These are phyloP conservation scores for Tardiomyces digboiensis DNA, from an alignment of 1,139 yeast genomes.

Conservation along the genomic window DNA sequence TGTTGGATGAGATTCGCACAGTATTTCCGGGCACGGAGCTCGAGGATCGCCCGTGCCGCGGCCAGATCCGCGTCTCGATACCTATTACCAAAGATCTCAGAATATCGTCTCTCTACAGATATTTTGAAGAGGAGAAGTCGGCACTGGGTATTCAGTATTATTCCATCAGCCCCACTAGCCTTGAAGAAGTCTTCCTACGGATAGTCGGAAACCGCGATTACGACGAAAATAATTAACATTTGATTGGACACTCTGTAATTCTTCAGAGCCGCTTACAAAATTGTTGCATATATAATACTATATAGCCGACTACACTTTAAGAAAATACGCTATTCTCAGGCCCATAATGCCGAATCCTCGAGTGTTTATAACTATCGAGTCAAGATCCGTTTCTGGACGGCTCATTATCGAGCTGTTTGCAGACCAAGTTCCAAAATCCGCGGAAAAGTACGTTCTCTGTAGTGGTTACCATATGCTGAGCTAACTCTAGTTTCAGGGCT, in stretches of 20 bases:
- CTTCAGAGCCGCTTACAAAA: no score
- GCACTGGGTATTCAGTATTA: slow-evolving; percentile 22
- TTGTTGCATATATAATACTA: no score
- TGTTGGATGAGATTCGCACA: slow-evolving; percentile 14
- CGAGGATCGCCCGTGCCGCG: slow-evolving; percentile 25
- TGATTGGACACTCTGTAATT: no score
- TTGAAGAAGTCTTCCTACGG: slow-evolving; percentile 27
- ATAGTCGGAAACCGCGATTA: slow-evolving; percentile 17
- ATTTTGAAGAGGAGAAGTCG: slow-evolving; percentile 19
- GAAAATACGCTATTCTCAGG: no score
- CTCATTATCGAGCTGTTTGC: slow-evolving; percentile 49
- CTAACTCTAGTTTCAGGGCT: slow-evolving; percentile 9
- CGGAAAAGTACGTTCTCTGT: slow-evolving; percentile 41
- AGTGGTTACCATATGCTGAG: slow-evolving; percentile 28
- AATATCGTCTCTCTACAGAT: slow-evolving; percentile 17
- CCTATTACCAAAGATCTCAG: slow-evolving; percentile 10
- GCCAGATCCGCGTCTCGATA: slow-evolving; percentile 24
- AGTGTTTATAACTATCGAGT: slow-evolving; percentile 50
- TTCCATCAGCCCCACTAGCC: slow-evolving; percentile 23
- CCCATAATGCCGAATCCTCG: slow-evolving; percentile 9
- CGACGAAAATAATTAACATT: neutral
- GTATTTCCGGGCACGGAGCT: slow-evolving; percentile 16
- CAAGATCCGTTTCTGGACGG: slow-evolving; percentile 46
- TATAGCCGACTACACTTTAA: no score
- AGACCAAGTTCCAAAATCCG: slow-evolving; percentile 49